Base-by-base conservation (phyloP, 371 early-diverging fungal species). In the Cokeromyces recurvatus region DNA sequence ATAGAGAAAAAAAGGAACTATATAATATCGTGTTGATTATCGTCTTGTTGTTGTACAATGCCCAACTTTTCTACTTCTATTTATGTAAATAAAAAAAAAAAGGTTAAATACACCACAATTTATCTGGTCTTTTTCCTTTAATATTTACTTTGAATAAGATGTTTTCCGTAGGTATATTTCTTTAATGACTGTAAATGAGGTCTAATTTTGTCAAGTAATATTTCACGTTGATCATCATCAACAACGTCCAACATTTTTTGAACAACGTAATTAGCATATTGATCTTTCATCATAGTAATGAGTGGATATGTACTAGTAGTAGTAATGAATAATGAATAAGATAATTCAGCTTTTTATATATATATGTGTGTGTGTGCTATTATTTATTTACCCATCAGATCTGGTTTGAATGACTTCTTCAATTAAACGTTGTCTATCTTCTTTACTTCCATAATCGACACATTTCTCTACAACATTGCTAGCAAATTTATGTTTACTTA, bases 251-350 rank as follows among this genome's bases (percentile, higher is more conserved):
- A 72, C 91, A 98, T 93, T 64, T 97, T 95, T 64, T 99, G 99
- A 16, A 99, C 94, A 8, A 99, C 99, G 68, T 99, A 99, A 73
- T 99, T 99, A 48, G 98, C 99, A 71, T 92, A 99, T 74, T 97
- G 98, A 74, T 99, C 99, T 64, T 90, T 93, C 95, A 99, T 97
- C 89, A 94, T 91, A 7, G 85, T 66, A 48, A 95, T 78, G 53
- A 92, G 64, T 15, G 92, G 90, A 43, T 85, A 84, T 0, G 86
- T 81, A 14, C 87, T 86, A 54, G n/a, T n/a, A n/a, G n/a, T n/a
- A n/a, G n/a, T n/a, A n/a, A n/a, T n/a, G n/a, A n/a, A n/a, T n/a
- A n/a, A n/a, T n/a, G n/a, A n/a, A n/a, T n/a, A n/a, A n/a, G n/a
- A n/a, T n/a, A n/a, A n/a, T n/a, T n/a, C 15, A 20, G 12, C 20